Evolutionary conservation across 106 monocot genomes (phyloP), one percentile per base, ranked within the genome.

Genomic region (Dendrobium chrysotoxum): DNA sequence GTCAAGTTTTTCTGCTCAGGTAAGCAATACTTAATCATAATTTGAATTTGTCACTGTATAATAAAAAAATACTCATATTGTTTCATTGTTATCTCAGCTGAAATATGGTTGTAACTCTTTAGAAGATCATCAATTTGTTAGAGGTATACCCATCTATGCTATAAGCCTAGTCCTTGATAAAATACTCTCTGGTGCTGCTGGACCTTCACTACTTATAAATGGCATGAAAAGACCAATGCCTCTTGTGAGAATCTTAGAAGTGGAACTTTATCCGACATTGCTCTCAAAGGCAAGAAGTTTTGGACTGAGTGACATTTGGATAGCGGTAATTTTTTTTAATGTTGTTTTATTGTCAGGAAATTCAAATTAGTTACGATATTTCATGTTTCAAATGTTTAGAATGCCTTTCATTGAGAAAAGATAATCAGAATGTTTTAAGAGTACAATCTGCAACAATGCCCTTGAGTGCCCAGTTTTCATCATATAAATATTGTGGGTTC

Each of bases 1-100:
- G 96, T 92, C 90, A 79, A 97, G 96, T 87, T 97, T 97, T 85
- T 97, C 96, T 44, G 92, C 94, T 76, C 96, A 97, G 90, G 96
- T 97, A 44, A 76, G 77, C 76, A 75, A 23, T 72, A n/a, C 42
- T 70, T 28, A 54, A 17, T 71, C 18, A 38, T 40, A 23, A 2
- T 50, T 50, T 57, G 31, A 28, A 30, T 39, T 23, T 26, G 21
- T 21, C 8, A 28, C 10, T 80, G 17, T 80, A 20, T 26, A 39
- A n/a, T 78, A 18, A 76, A 61, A 15, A 40, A 4, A 67, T 76
- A 21, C 42, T 28, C 46, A 45, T 18, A 73, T 40, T 82, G 85
- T 76, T 76, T 79, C n/a, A 65, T 81, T 78, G 10, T 4, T 18
- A 54, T 82, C n/a, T 35, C 77, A 82, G 77, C 15, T 82, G 23